Percentiles rank a stretch among this genome's conserved stretches.
These are phyloP conservation scores for Cyamopsis tetragonoloba DNA, from an alignment of 306 rosid species.

Conservation along the genomic window DNA sequence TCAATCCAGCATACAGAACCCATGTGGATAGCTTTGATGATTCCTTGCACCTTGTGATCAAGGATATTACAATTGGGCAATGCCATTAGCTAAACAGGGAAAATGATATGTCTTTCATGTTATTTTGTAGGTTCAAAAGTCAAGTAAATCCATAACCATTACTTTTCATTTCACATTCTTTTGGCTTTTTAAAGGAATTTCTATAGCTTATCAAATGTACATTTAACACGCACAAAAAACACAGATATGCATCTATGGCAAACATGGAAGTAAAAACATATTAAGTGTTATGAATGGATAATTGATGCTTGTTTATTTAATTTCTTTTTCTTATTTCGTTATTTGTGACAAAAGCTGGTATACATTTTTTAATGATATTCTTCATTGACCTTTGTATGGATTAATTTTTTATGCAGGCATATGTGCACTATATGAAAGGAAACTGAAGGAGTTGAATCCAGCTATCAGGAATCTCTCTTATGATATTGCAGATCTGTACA, in stretches of 20 bases:
- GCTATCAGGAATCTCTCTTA: conserved; percentile 78
- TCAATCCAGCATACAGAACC: neutral
- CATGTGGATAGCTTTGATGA: neutral
- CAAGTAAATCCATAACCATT: neutral
- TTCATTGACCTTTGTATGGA: conserved; percentile 7
- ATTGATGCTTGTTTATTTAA: neutral
- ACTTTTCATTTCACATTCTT: neutral
- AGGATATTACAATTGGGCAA: neutral
- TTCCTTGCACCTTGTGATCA: neutral
- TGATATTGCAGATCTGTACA: conserved; percentile 88
- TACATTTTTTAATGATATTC: neutral
- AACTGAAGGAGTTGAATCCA: conserved; percentile 93
- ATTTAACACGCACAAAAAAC: neutral
- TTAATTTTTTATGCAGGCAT: conserved; percentile 51
- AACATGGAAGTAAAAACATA: neutral
- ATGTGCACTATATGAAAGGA: conserved; percentile 91
- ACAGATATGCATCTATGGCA: neutral
- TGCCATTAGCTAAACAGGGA: neutral
- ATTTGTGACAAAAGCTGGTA: neutral
- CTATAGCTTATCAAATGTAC: neutral
- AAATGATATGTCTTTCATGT: neutral
- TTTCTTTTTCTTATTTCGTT: neutral
- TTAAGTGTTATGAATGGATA: neutral
- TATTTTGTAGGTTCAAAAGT: neutral
- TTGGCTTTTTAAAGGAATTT: neutral